These are phyloP conservation scores for Asterella californica DNA, from an alignment of 225 moss, liverwort and hornwort species.

Conservation along the genomic window DNA sequence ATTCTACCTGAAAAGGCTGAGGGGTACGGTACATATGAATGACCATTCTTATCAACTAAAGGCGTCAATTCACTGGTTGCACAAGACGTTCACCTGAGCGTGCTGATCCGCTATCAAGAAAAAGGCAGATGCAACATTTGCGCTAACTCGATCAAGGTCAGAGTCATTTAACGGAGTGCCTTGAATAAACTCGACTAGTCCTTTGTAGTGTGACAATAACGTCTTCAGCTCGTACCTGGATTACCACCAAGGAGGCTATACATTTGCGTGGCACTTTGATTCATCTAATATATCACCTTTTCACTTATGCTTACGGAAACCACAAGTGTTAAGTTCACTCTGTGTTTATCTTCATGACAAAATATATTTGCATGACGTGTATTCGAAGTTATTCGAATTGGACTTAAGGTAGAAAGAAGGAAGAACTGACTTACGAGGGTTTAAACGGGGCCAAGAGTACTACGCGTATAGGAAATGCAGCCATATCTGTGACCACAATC, in stretches of 20 bases:
- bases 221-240: conserved; percentile 82
- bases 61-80: background rate
- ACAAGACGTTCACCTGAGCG: conserved; percentile 46
- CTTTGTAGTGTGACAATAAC: conserved; percentile 66
- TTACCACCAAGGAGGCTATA: background rate
- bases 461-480: conserved; percentile 84
- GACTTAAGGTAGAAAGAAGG: background rate
- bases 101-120: conserved; percentile 83
- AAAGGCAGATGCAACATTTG: conserved; percentile 81
- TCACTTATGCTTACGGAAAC: too few relatives aligned
- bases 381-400: too few relatives aligned
- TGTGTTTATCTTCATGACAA: too few relatives aligned
- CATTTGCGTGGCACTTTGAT: too few relatives aligned
- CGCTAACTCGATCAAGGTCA: conserved; percentile 95
- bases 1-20: too few relatives aligned
- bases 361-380: too few relatives aligned
- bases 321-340: too few relatives aligned
- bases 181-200: conserved; percentile 83
- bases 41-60: background rate
- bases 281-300: too few relatives aligned
- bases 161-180: conserved; percentile 80
- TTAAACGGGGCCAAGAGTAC: conserved; percentile 95
- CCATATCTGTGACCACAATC: conserved; percentile 61
- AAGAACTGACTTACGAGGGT: conserved; percentile 71
- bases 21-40: too few relatives aligned